Percentiles rank a stretch among this genome's conserved stretches.
Evolutionary conservation across 345 rosid species (phyloP).

Genomic region (Murraya paniculata): DNA sequence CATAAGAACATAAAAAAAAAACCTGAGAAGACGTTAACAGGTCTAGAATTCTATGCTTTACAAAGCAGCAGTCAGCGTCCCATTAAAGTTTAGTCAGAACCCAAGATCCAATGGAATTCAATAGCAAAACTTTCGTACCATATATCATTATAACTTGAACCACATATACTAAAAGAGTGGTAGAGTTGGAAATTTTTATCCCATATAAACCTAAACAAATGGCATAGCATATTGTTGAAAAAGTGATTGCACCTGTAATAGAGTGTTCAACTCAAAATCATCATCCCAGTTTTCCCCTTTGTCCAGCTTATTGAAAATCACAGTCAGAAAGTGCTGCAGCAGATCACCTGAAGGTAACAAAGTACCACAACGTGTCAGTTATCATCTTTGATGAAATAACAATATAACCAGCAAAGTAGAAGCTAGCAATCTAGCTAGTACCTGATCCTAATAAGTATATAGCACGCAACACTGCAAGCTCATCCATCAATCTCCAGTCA

Average conservation of each 20-base stretch:
- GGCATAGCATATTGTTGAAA: background rate
- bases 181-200: background rate
- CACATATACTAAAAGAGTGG: background rate
- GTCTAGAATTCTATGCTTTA: background rate
- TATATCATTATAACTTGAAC: background rate
- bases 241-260: constrained; percentile 67
- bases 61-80: background rate
- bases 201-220: background rate
- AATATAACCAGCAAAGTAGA: constrained; percentile 9
- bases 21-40: background rate
- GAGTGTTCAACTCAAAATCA: constrained; percentile 86
- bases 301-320: constrained; percentile 74
- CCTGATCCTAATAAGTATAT: constrained; percentile 98
- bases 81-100: background rate
- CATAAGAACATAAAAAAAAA: constrained; percentile 7
- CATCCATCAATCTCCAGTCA: constrained; percentile 95
- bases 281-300: constrained; percentile 91
- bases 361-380: constrained; percentile 15
- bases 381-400: constrained; percentile 5
- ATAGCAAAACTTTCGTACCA: constrained; percentile 1
- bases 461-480: constrained; percentile 93
- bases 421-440: constrained; percentile 25
- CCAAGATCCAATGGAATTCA: background rate
- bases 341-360: constrained; percentile 70
- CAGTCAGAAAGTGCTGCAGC: constrained; percentile 85